Evolutionary conservation across 2,329 filamentous ascomycete species (phyloP), one percentile per base, ranked within the genome.

Genomic region (Fusarium sp.): DNA sequence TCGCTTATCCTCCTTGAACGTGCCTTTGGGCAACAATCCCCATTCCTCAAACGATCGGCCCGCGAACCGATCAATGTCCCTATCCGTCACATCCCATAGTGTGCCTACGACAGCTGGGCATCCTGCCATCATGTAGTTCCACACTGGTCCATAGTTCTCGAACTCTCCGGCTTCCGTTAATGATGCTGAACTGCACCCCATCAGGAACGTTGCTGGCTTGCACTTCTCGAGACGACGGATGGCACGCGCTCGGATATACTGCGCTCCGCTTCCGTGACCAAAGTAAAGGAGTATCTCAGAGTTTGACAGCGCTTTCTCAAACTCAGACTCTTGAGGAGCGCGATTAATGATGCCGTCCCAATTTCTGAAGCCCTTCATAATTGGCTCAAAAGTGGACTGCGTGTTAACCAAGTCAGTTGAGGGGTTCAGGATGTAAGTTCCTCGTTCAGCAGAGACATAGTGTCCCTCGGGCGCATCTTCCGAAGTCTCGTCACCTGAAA

Each of bases 11-110:
- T 80, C 79, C 52, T 79, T 77, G 67, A 84, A 86, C 10, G 83
- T 79, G 62, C 86, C 86, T 79, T 73, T 74, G 2, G 80, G 77
- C 56, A 92, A 83, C 9, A 99, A 79, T 0, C 96, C 96, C 96
- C 96, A 99, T 74, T 91, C 87, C 77, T 96, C 92, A 78, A 97
- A 92, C 5, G 92, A 84, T 27, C 87, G 86, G 34, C 91, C 89
- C 1, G 95, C 92, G 79, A 97, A 97, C 20, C 95, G 92, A 82
- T 99, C 97, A 79, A 98, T 97, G 79, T 99, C 96, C 76, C 93
- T 93, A 79, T 99, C 96, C 12, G 96, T 99, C 52, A 99, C 96
- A 80, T 99, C 96, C 96, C 96, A 99, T 40, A 99, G 85, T 18
- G 95, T 98, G 47, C 94, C 96, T 4, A 98, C 90, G 12, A 98